Evolutionary conservation across 2,329 filamentous ascomycete genomes (phyloP).

Genomic region (Chaetomiaceae sp.): DNA sequence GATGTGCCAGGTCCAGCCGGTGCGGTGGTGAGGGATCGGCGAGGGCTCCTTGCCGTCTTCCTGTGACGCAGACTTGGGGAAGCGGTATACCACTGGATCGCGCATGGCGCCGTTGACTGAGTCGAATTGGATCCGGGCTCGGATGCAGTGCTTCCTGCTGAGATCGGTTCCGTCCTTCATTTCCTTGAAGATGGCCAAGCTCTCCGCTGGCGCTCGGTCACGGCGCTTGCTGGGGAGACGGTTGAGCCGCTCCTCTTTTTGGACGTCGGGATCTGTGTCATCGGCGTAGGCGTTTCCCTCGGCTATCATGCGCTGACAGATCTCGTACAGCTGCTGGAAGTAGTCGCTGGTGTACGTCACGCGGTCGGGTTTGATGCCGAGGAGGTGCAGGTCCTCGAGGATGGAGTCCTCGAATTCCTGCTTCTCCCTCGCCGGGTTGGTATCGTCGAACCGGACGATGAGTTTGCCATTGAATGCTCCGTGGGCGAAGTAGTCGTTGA

Average conservation of each 20-base stretch:
- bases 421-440: conserved; percentile 5
- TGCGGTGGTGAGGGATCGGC: background rate
- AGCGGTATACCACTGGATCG: conserved; percentile 2
- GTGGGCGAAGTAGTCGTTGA: conserved; percentile 12
- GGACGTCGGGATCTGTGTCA: conserved; percentile 5
- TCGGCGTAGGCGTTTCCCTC: conserved; percentile 10
- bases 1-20: background rate
- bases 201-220: background rate
- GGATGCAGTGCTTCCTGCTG: conserved; percentile 7
- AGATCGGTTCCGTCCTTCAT: conserved; percentile 6
- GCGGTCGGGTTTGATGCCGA: conserved; percentile 1
- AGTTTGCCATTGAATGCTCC: conserved; percentile 6
- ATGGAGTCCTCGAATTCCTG: conserved; percentile 9
- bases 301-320: conserved; percentile 6
- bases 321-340: conserved; percentile 7
- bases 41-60: background rate
- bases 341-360: conserved; percentile 6
- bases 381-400: background rate
- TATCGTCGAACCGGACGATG: conserved; percentile 4
- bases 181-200: conserved; percentile 6
- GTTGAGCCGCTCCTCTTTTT: conserved; percentile 1
- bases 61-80: background rate
- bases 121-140: conserved; percentile 5
- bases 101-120: conserved; percentile 5
- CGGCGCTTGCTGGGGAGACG: conserved; percentile 9